Percentiles rank a stretch among this genome's conserved stretches.
phyloP scores from a whole-genome alignment of 345 rosid genomes.

The Gossypium mustelinum region DNA sequence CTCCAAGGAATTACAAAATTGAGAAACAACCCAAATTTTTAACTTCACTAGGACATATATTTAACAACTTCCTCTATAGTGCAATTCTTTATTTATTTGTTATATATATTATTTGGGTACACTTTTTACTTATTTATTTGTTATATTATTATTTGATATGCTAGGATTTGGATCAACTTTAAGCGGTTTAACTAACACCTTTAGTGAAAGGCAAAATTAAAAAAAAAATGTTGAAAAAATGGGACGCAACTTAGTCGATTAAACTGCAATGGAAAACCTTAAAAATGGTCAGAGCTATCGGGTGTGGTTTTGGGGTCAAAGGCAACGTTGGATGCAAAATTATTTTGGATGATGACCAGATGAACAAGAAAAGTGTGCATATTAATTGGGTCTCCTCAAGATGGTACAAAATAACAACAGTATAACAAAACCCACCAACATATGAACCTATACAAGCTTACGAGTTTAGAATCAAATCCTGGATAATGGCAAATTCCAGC shows the following conservation, averaged over 20 bases:
- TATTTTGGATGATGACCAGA: neutral
- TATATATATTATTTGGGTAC: no score
- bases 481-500: neutral
- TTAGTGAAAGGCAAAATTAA: no score
- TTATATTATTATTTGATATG: no score
- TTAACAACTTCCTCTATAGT: no score
- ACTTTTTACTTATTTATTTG: no score
- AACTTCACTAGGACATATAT: no score
- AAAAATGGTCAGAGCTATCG: neutral
- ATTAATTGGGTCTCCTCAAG: neutral
- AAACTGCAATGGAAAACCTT: neutral
- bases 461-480: neutral
- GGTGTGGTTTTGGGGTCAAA: neutral
- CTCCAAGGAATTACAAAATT: neutral
- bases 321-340: neutral
- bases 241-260: no score
- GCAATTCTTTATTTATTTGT: no score
- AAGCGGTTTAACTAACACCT: no score
- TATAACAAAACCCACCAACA: neutral
- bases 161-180: no score
- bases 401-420: neutral
- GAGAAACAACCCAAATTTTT: no score
- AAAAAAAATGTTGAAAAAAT: no score
- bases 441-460: neutral
- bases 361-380: neutral